Conservation (phyloP, 345 rosid genomes). For the Populus ilicifolia region DNA sequence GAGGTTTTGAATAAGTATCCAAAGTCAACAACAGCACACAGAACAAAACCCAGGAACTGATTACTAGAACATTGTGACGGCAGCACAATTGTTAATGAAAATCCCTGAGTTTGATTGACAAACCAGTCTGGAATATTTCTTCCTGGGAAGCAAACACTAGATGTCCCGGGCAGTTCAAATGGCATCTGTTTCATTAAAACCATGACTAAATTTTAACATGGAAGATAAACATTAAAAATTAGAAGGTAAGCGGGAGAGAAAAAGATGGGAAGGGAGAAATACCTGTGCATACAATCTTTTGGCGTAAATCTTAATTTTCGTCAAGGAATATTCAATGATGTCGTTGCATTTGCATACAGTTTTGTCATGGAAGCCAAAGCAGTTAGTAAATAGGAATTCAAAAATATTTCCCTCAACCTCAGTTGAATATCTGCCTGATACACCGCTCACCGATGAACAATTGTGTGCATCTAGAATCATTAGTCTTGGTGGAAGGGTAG, state of each 20-base stretch:
- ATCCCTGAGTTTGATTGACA: not conserved
- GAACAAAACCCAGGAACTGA: not conserved
- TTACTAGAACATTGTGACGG: not conserved
- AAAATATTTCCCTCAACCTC: not conserved
- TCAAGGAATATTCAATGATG: not conserved
- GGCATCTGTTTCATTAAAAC: not conserved
- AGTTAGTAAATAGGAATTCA: conserved; percentile 1
- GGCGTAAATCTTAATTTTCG: not conserved
- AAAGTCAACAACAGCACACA: not conserved
- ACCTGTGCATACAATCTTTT: not conserved
- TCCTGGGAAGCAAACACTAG: not conserved
- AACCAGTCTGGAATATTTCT: not conserved
- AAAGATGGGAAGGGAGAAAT: not conserved
- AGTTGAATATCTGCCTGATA: not conserved
- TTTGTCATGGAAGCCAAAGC: not conserved
- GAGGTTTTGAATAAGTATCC: too few relatives aligned
- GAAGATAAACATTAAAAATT: not conserved
- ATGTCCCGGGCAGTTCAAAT: not conserved
- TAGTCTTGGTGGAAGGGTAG: conserved; percentile 15
- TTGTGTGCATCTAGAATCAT: not conserved
- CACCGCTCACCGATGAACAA: not conserved
- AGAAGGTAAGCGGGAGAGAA: too few relatives aligned
- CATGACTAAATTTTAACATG: not conserved
- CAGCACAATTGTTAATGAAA: not conserved
- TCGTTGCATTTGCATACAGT: too few relatives aligned